Base-by-base conservation (phyloP, 2,329 filamentous ascomycete species). In the Thermomyces lanuginosus region DNA sequence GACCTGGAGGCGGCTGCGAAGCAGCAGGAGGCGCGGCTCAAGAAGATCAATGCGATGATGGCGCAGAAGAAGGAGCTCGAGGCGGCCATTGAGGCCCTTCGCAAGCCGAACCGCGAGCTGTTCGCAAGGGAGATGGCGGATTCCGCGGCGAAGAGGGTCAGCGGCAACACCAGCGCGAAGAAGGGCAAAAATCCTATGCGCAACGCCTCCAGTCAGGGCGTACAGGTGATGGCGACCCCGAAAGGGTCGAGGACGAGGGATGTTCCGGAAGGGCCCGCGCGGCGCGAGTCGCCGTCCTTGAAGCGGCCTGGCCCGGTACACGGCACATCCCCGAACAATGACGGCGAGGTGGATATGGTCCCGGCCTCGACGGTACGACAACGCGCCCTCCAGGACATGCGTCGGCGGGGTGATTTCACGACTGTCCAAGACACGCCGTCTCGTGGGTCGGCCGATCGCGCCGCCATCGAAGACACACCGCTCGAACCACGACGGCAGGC, bases 181-280 rank as follows among this genome's bases (percentile, higher is more conserved):
- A 57, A 56, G 28, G 34, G 50, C 8, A 57, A 51, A 25, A 50
- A 59, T 27, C 55, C 55, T 1, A 46, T 51, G 3, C 49, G 54
- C 3, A 57, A 56, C 34, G 49, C 50, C 2, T 37, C 48, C 6
- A 51, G 48, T 7, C 50, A 58, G 35, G 49, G 54, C 5, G 54
- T 63, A 12, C 60, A 63, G 38, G 59, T 63, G 29, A 60, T 58
- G 41, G 60, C 58, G 10, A 64, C 60, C 4, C 60, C 60, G 4
- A 55, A 47, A 28, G 46, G 46, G 6, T 43, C 44, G 25, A 46
- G 52, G 16, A 49, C 44, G 38, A 50, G 40, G 29, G 45, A 55
- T 23, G 33, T 37, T 8, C 41, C 45, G 22, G 40, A 35, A 20
- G 42, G 33, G 21, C 28, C 45, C 4, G 33, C 38, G 8, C 43